Percentiles rank a stretch among this genome's conserved stretches.
Evolutionary conservation across 148 eudicot genomes (phyloP).

Genomic region (Beta vulgaris): DNA sequence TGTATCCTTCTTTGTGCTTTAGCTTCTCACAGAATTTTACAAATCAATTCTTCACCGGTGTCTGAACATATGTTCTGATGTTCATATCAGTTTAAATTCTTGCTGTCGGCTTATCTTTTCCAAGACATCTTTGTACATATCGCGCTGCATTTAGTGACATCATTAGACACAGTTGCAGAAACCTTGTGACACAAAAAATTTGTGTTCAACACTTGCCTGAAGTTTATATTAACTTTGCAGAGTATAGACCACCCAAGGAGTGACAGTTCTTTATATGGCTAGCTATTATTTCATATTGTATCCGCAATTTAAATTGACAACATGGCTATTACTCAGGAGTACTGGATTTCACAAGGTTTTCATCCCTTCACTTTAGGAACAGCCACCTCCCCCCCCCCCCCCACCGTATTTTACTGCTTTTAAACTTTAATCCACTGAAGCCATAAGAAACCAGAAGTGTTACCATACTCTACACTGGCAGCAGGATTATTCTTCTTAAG

Average conservation of each 20-base stretch:
- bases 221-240: no score
- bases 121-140: no score
- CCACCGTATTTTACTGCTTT: neutral
- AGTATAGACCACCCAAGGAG: no score
- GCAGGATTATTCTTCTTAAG: neutral
- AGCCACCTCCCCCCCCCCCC: neutral
- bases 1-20: neutral
- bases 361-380: neutral
- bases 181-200: neutral
- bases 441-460: neutral
- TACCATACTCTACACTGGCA: neutral
- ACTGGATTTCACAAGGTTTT: neutral
- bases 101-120: no score
- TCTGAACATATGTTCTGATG: neutral
- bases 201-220: neutral
- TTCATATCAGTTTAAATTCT: no score
- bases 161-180: neutral
- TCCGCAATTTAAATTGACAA: neutral
- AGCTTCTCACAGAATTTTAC: neutral
- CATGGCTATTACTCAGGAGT: neutral
- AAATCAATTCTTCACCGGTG: neutral
- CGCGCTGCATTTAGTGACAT: neutral
- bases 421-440: neutral
- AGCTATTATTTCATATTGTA: neutral
- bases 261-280: neutral